Conservation (phyloP, 371 early-diverging fungal genomes). For the Smittium mucronatum region DNA sequence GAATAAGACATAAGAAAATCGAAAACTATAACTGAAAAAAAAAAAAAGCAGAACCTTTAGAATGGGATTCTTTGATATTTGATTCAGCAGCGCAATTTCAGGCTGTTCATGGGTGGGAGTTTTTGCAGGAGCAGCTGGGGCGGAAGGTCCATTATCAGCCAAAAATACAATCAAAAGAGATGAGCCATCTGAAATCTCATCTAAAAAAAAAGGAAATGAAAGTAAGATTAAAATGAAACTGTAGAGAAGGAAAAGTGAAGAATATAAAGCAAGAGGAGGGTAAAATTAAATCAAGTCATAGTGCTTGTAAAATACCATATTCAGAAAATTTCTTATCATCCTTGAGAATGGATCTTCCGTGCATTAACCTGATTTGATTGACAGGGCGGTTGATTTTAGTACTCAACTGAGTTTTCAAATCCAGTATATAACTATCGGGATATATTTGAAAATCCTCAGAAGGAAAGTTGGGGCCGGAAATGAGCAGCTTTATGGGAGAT, state of each 20-base stretch:
- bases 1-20: not conserved
- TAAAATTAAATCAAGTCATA: not conserved
- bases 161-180: constrained; percentile 7
- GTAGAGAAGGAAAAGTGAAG: not conserved
- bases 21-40: not conserved
- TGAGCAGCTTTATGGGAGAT: not conserved
- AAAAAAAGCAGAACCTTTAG: not conserved
- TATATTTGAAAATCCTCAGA: not conserved
- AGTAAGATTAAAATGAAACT: not conserved
- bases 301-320: constrained; percentile 43
- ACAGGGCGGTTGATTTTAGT: constrained; percentile 23
- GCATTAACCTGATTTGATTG: constrained; percentile 49
- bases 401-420: not conserved
- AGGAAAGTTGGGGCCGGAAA: not conserved
- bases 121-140: not conserved
- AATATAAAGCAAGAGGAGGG: not conserved
- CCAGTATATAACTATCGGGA: not conserved
- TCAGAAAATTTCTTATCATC: constrained; percentile 44
- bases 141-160: not conserved
- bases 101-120: not conserved
- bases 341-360: constrained; percentile 54
- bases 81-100: constrained; percentile 2
- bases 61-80: constrained; percentile 9
- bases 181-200: constrained; percentile 5
- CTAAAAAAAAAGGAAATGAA: constrained; percentile 15